A percentile compares a stretch with the other conserved stretches of the same genome.
phyloP scores from a whole-genome alignment of 2,329 filamentous ascomycete genomes.

The Clarireedia sp. region DNA sequence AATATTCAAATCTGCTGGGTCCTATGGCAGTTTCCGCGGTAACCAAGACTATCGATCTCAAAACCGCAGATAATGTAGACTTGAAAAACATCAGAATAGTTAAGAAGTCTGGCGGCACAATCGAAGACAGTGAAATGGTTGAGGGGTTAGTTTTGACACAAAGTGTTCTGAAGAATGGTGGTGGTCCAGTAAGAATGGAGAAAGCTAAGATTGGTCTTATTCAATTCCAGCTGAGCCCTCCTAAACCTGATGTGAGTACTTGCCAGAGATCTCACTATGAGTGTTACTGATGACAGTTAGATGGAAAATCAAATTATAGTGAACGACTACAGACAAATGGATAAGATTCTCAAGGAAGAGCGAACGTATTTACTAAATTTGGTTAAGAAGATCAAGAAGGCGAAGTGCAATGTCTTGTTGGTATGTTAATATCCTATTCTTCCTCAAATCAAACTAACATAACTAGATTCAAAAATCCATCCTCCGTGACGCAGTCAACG shows the following conservation, averaged over 20 bases:
- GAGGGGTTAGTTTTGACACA: conserved; percentile 92
- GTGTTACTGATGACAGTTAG: conserved; percentile 34
- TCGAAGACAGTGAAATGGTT: conserved; percentile 96
- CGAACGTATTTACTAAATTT: conserved; percentile 96
- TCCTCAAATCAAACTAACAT: neutral
- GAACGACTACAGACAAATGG: conserved; percentile 99
- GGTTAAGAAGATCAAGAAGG: conserved; percentile 99
- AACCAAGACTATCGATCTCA: conserved; percentile 89
- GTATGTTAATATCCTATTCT: neutral
- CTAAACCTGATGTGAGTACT: conserved; percentile 77
- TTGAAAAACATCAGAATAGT: conserved; percentile 93
- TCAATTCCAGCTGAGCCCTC: conserved; percentile 96
- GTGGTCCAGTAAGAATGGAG: conserved; percentile 86
- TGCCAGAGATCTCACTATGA: neutral
- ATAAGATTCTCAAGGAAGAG: conserved; percentile 99
- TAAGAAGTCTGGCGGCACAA: conserved; percentile 96
- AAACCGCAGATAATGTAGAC: conserved; percentile 93
- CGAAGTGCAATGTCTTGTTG: conserved; percentile 81
- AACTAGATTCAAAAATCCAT: conserved; percentile 94
- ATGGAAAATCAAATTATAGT: conserved; percentile 99
- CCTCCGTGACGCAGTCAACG: conserved; percentile 93
- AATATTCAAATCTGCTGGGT: conserved; percentile 90
- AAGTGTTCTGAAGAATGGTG: conserved; percentile 84
- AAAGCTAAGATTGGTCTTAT: conserved; percentile 96
- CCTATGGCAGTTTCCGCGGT: conserved; percentile 98